A percentile compares a stretch with the other conserved stretches of the same genome.
phyloP scores from a whole-genome alignment of 2,329 filamentous ascomycete species.

The Hypoxylon sp. region DNA sequence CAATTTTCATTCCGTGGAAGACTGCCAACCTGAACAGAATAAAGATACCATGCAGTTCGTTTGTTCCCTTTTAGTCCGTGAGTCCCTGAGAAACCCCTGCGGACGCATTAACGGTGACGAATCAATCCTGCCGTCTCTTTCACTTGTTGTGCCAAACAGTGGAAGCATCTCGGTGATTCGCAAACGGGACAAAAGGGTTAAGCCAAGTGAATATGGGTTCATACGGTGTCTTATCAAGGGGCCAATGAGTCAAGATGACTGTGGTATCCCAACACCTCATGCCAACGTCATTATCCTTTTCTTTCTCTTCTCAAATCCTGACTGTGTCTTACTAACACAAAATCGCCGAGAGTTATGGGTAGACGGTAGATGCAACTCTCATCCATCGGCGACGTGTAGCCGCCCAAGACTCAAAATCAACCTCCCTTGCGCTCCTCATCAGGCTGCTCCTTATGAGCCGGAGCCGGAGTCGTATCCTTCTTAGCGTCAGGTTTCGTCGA shows the following conservation, averaged over 20 bases:
- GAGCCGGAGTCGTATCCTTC: background rate
- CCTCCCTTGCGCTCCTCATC: conserved; percentile 4
- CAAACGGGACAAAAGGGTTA: background rate
- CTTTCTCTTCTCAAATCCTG: background rate
- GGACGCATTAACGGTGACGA: background rate
- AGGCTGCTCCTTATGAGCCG: background rate
- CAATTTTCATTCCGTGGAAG: too few species aligned
- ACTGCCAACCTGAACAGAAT: background rate
- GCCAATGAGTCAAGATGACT: background rate
- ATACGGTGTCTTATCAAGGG: background rate
- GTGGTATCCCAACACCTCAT: background rate
- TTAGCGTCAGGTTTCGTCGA: background rate
- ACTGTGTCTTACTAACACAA: background rate
- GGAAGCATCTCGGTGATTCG: background rate
- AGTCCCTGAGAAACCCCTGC: background rate
- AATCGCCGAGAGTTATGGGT: background rate
- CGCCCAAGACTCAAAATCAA: background rate
- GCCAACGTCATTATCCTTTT: background rate
- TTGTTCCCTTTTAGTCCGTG: background rate
- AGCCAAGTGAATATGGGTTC: background rate
- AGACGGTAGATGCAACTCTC: background rate
- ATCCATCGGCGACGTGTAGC: background rate
- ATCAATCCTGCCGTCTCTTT: background rate
- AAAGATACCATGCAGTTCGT: background rate
- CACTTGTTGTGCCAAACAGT: background rate